Base-by-base conservation (phyloP, 495 filamentous ascomycete species). In the Saxispiralis lemnorum region DNA sequence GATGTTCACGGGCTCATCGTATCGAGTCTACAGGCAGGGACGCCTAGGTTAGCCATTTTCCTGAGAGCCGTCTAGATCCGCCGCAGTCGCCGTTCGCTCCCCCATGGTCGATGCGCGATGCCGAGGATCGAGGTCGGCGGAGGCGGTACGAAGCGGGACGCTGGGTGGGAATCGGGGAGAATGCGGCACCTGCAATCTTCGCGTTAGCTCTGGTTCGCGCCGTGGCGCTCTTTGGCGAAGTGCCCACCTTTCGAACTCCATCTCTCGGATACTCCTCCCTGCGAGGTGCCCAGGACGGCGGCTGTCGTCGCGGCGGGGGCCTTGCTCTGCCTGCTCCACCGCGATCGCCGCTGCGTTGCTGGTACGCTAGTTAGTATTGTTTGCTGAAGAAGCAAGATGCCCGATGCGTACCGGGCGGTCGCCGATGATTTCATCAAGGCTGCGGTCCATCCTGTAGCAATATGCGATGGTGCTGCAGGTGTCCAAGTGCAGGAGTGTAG, bases 1-100 rank as follows among this genome's bases (percentile, higher is more conserved):
- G 19, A 74, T 51, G 47, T 69, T 66, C 47, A 63, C 53, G 20
- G 60, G 62, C 18, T 72, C 67, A 46, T 71, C 67, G 57, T 64
- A 35, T 18, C 39, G 46, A 19, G 32, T 43, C 43, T 44, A 41
- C 33, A 38, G 46, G 39, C 42, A 43, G 35, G 17, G 30, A 46
- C 17, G 41, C 40, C 40, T 35, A 48, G 41, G 55, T 57, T 38
- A 57, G 55, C 52, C 41, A 43, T 16, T 47, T 38, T 43, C 40
- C 42, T 32, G 21, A 14, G 39, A 38, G 40, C 7, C 21, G 21
- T 14, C 32, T 43, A 11, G 40, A 44, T 45, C 28, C 40, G 34
- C 41, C 47, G 47, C 33, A 15, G 41, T 44, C 47, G 41, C 28
- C 7, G 34, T 19, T 16, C 31, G 46, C 15, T 34, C n/a, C 28